Base-by-base conservation (phyloP, 208 protist genomes). In the Lotmaria passim region DNA sequence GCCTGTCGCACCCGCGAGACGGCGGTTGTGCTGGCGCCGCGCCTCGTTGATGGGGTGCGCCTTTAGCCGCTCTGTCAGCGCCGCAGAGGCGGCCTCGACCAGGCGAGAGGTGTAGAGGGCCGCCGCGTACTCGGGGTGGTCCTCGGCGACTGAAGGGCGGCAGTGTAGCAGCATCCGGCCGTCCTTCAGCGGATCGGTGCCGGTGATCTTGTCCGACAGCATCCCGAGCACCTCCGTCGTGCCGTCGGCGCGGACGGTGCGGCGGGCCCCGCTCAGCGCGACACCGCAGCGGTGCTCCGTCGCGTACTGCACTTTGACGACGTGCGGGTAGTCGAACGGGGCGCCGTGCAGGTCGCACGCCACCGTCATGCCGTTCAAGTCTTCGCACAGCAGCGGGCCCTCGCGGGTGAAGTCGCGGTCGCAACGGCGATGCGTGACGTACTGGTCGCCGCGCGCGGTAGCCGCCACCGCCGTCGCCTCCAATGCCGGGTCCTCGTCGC, bases 221-320 rank as follows among this genome's bases (percentile, higher is more conserved):
- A 65, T 75, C n/a, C 72, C 74, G 0, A 62, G 36, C 36, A 75
- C 48, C 56, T 38, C 56, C 5, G 38, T 43, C 15, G 48, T 39
- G 23, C 55, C 61, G 12, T 66, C 58, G 8, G 56, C 65, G 48
- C 43, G 50, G 8, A 30, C 7, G 23, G 67, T 31, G 33, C 44
- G 39, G 21, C 39, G 56, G 36, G 69, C 67, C 12, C 86, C 87
- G n/a, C 73, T 93, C 11, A 93, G 61, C 36, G 82, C 83, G 23
- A 93, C 69, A 10, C 81, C 87, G 38, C 87, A 93, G 59, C 87
- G 83, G 70, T 93, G 87, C 84, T 90, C 83, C 47, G 78, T 90
- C 10, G 87, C 84, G 78, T 93, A 89, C 62, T 82, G 71, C 44
- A 90, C 60, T 34, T 79, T 79, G 34, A 93, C 56, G 28, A 39